phyloP scores from a whole-genome alignment of 495 filamentous ascomycete genomes.

The Annulohypoxylon maeteangense region DNA sequence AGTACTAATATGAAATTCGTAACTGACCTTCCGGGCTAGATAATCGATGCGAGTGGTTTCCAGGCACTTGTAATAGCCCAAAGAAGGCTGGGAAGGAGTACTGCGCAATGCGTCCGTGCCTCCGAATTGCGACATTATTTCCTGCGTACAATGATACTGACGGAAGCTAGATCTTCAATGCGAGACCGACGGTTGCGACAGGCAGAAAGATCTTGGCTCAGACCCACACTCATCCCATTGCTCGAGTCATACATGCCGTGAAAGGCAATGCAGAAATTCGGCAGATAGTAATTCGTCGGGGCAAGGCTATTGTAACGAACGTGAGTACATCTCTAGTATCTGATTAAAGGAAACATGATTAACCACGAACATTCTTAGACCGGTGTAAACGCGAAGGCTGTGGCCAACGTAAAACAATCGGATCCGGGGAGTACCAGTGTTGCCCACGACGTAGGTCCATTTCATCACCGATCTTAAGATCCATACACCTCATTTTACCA shows the following conservation, averaged over 20 bases:
- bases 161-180: slow-evolving; percentile 17
- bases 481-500: too few species aligned
- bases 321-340: slow-evolving; percentile 36
- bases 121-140: background rate
- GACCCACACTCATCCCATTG: slow-evolving; percentile 36
- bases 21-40: slow-evolving; percentile 36
- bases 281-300: slow-evolving; percentile 30
- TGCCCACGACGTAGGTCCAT: slow-evolving; percentile 18
- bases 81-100: background rate
- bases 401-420: background rate
- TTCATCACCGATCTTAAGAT: background rate
- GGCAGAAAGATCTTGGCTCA: slow-evolving; percentile 15
- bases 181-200: slow-evolving; percentile 24
- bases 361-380: slow-evolving; percentile 5
- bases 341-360: background rate
- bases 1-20: background rate
- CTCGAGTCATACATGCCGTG: slow-evolving; percentile 43
- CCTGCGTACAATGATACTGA: background rate
- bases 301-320: slow-evolving; percentile 41
- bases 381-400: slow-evolving; percentile 25
- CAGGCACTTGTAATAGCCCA: background rate
- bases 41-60: slow-evolving; percentile 40
- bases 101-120: slow-evolving; percentile 16
- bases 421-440: background rate
- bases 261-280: slow-evolving; percentile 42